Conservation (phyloP, 2,329 filamentous ascomycete species). For the Aspergillus candidus region DNA sequence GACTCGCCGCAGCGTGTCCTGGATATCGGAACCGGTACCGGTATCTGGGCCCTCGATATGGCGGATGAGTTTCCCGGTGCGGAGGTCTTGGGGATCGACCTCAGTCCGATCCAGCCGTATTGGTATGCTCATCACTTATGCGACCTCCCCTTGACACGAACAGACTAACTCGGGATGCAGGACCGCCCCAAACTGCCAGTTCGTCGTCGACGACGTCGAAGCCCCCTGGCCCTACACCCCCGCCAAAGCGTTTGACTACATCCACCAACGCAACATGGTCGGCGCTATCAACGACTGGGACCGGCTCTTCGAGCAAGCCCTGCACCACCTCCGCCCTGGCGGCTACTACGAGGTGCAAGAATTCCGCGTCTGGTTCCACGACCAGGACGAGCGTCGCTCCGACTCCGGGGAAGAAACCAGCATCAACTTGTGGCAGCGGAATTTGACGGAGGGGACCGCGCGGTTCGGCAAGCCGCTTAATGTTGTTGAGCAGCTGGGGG, state of each 20-base stretch:
- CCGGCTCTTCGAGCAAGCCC: conserved; percentile 15
- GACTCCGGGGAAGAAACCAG: conserved; percentile 12
- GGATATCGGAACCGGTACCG: conserved; percentile 40
- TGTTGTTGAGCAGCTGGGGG: conserved; percentile 18
- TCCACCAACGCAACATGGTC: conserved; percentile 25
- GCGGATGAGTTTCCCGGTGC: conserved; percentile 35
- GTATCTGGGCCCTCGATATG: conserved; percentile 40
- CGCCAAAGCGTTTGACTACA: conserved; percentile 23
- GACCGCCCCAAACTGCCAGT: conserved; percentile 27
- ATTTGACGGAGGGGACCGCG: conserved; percentile 16
- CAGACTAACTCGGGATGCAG: background rate
- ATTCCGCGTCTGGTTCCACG: conserved; percentile 17
- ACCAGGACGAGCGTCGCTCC: conserved; percentile 8
- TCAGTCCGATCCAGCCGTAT: conserved; percentile 36
- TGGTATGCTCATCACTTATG: conserved; percentile 7
- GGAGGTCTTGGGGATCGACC: conserved; percentile 32
- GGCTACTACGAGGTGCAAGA: conserved; percentile 27
- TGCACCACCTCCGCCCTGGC: conserved; percentile 21
- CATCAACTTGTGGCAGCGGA: conserved; percentile 19
- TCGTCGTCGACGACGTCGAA: conserved; percentile 29
- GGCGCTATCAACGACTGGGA: conserved; percentile 20
- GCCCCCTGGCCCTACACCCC: conserved; percentile 20
- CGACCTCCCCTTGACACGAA: no score
- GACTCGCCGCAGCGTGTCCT: conserved; percentile 25
- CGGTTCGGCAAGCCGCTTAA: conserved; percentile 21